Evolutionary conservation across 352 stramenopile species (phyloP).

Genomic region (Phytophthora uliginosa): DNA sequence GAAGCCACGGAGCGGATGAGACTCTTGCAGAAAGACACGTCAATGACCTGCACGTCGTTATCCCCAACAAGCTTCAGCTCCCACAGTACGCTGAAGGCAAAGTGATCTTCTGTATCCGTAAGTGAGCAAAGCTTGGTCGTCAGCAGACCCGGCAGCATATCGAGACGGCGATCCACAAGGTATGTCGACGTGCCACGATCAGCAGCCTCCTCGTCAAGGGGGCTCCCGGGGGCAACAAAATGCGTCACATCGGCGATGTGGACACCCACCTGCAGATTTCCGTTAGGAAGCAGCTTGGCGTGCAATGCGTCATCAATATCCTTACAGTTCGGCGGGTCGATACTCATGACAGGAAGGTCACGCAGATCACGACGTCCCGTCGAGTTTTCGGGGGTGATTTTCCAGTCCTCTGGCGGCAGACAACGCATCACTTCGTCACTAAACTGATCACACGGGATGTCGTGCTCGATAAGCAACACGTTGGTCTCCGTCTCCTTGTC

Average conservation of each 20-base stretch:
- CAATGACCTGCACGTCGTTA: constrained; percentile 91
- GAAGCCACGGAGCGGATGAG: constrained; percentile 98
- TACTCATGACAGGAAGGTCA: constrained; percentile 93
- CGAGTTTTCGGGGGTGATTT: constrained; percentile 96
- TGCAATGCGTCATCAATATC: constrained; percentile 99
- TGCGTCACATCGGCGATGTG: constrained; percentile 99
- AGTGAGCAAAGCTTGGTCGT: constrained; percentile 99
- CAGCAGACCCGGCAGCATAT: constrained; percentile 98
- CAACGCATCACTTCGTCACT: constrained; percentile 93
- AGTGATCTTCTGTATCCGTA: constrained; percentile 80
- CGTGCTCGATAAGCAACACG: constrained; percentile 97
- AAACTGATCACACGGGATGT: constrained; percentile 94
- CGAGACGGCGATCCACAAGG: constrained; percentile 98
- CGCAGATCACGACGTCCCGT: constrained; percentile 93
- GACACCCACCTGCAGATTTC: constrained; percentile 95
- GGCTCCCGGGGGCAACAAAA: constrained; percentile 95
- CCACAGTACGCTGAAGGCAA: constrained; percentile 87
- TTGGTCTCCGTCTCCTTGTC: constrained; percentile 98
- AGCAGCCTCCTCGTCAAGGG: constrained; percentile 96
- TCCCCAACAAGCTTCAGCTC: constrained; percentile 73
- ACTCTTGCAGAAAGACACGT: constrained; percentile 98
- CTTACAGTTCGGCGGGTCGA: constrained; percentile 92
- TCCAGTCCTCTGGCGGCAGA: constrained; percentile 95
- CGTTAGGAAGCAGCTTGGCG: constrained; percentile 93
- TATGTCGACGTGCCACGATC: constrained; percentile 97